Conservation (phyloP, 306 rosid species). For the Vachellia pachyceras region DNA sequence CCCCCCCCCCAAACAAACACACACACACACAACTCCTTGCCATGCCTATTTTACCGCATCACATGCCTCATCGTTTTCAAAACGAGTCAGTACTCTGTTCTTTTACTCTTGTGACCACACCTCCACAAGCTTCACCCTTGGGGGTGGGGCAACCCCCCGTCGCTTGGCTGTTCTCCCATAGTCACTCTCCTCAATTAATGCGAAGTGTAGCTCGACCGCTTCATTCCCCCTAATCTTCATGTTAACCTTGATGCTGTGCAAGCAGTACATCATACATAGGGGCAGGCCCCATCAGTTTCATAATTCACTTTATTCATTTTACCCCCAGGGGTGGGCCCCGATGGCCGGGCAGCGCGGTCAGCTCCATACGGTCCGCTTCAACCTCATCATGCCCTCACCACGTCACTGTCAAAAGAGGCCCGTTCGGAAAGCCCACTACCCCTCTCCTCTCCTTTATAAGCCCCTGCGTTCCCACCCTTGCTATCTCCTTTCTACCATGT, state of each 20-base stretch:
- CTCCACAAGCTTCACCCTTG: background rate
- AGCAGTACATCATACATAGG: background rate
- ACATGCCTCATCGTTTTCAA: background rate
- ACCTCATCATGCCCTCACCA: conserved; percentile 63
- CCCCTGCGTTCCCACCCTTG: conserved; percentile 42
- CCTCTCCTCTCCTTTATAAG: conserved; percentile 39
- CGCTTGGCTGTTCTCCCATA: background rate
- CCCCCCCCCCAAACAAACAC: background rate
- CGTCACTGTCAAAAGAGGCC: conserved; percentile 53
- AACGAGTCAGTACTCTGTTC: background rate
- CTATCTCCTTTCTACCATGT: conserved; percentile 16
- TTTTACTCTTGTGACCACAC: background rate
- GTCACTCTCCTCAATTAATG: background rate
- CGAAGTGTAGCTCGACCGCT: background rate
- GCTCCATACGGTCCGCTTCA: conserved; percentile 28
- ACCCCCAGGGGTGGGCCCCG: background rate
- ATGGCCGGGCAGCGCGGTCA: conserved; percentile 37
- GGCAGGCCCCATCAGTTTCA: background rate
- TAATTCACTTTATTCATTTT: background rate
- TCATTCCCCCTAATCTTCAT: background rate
- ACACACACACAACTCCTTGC: background rate
- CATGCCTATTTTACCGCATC: background rate
- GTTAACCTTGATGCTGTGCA: background rate
- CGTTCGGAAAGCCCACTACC: conserved; percentile 62
- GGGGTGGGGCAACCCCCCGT: too few relatives aligned